Evolutionary conservation across 2,329 filamentous ascomycete species (phyloP).

Genomic region (Sclerotinia sclerotiorum): DNA sequence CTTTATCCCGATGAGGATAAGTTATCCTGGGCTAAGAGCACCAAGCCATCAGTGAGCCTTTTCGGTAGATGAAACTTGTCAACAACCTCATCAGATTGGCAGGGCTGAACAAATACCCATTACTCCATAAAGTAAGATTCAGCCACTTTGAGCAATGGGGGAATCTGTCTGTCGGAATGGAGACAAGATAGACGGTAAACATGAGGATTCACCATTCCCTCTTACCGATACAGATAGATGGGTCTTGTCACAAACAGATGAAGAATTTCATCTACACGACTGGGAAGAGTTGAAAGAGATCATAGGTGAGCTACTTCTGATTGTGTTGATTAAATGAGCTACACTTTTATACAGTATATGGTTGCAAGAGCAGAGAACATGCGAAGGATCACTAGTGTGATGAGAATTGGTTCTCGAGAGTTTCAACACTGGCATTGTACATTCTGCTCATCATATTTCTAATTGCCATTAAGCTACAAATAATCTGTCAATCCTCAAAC

Average conservation of each 20-base stretch:
- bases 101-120: conserved; percentile 20
- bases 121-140: conserved; percentile 23
- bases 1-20: conserved; percentile 22
- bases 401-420: neutral
- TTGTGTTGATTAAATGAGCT: neutral
- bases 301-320: conserved; percentile 51
- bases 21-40: conserved; percentile 11
- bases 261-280: conserved; percentile 66
- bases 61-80: neutral
- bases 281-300: conserved; percentile 74
- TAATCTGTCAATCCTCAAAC: conserved; percentile 71
- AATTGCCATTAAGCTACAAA: conserved; percentile 47
- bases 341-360: neutral
- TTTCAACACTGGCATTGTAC: conserved; percentile 2
- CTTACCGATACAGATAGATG: conserved; percentile 58
- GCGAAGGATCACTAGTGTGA: conserved; percentile 15
- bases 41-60: neutral
- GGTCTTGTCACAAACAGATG: conserved; percentile 64
- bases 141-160: conserved; percentile 18
- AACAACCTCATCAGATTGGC: conserved; percentile 15
- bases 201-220: conserved; percentile 51
- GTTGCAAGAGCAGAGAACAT: neutral
- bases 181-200: neutral
- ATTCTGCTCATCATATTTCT: conserved; percentile 3
- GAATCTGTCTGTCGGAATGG: conserved; percentile 9